Percentiles rank a stretch among this genome's conserved stretches.
Conservation (phyloP, 2,329 filamentous ascomycete genomes). For the Penicillium capsulatum region DNA sequence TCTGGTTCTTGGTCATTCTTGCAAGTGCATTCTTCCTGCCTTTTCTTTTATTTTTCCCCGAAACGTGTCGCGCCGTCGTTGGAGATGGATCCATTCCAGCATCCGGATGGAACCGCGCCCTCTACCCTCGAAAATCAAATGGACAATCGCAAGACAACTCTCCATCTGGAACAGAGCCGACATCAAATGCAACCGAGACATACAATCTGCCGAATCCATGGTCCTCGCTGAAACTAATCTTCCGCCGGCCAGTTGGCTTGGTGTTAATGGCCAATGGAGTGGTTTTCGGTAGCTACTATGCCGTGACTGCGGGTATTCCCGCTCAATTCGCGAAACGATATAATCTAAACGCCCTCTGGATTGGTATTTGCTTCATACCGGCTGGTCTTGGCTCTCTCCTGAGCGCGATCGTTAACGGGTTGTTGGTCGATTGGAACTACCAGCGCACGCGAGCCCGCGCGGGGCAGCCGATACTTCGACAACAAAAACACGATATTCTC, state of each 20-base stretch:
- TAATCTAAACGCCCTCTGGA: slow-evolving; percentile 41
- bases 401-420: slow-evolving; percentile 23
- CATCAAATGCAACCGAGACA: too few species aligned
- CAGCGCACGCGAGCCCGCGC: slow-evolving; percentile 53
- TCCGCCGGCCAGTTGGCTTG: slow-evolving; percentile 27
- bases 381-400: slow-evolving; percentile 25
- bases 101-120: neutral
- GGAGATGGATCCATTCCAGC: slow-evolving; percentile 30
- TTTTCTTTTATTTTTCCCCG: slow-evolving; percentile 30
- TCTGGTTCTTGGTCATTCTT: slow-evolving; percentile 51
- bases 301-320: slow-evolving; percentile 42
- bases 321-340: slow-evolving; percentile 44
- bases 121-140: neutral
- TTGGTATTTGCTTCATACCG: slow-evolving; percentile 36
- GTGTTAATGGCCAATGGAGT: slow-evolving; percentile 37
- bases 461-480: slow-evolving; percentile 54
- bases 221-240: slow-evolving; percentile 30
- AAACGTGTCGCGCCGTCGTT: slow-evolving; percentile 35
- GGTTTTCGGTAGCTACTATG: slow-evolving; percentile 46
- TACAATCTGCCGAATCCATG: slow-evolving; percentile 31
- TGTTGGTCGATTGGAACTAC: slow-evolving; percentile 65
- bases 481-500: slow-evolving; percentile 53
- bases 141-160: neutral
- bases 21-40: slow-evolving; percentile 27
- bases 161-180: too few species aligned